Evolutionary conservation across 2,329 filamentous ascomycete genomes (phyloP), one percentile per base, ranked within the genome.

Genomic region (Diaporthe sp.): DNA sequence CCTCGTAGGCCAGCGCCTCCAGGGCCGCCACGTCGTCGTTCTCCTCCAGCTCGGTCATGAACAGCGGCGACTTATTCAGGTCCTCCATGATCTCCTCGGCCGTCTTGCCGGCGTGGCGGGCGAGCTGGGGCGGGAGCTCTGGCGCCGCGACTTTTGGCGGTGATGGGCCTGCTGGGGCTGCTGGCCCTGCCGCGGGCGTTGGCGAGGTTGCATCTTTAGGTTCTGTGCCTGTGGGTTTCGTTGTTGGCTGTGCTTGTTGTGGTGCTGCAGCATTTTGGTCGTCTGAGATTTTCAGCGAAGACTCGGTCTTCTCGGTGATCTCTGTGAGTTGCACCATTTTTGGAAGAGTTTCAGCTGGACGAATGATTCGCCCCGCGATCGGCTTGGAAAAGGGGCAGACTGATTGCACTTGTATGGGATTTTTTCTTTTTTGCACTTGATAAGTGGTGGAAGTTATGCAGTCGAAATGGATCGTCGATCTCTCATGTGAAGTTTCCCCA

Each of bases 41-140:
- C 78, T 97, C 94, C 80, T 94, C 94, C 46, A 98, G 89, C 79
- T 94, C 93, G 42, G 95, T 98, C 97, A 99, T 99, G 88, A 99
- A 99, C 51, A 99, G 90, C 9, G 97, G 97, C 44, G 88, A 90
- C 82, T 88, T 87, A 82, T 91, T 90, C 57, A 92, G 84, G 67
- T 92, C 90, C 13, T 87, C 87, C 74, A 89, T 83, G 46, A 91
- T 87, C 79, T 92, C 89, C 51, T 90, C 89, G 3, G 88, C 84
- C 6, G 89, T 88, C 83, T 88, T 89, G 79, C 85, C 83, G 34
- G 80, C 80, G 75, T 81, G 81, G 78, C 83, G 78, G 31, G 85
- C 84, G 73, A 86, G 83, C 4, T 81, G 84, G 0, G 88, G 88
- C 4, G 89, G 87, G 34, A 90, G 85, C 71, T 85, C 83, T 0